phyloP scores from a whole-genome alignment of 2,329 filamentous ascomycete species.

The Ramichloridium luteum region DNA sequence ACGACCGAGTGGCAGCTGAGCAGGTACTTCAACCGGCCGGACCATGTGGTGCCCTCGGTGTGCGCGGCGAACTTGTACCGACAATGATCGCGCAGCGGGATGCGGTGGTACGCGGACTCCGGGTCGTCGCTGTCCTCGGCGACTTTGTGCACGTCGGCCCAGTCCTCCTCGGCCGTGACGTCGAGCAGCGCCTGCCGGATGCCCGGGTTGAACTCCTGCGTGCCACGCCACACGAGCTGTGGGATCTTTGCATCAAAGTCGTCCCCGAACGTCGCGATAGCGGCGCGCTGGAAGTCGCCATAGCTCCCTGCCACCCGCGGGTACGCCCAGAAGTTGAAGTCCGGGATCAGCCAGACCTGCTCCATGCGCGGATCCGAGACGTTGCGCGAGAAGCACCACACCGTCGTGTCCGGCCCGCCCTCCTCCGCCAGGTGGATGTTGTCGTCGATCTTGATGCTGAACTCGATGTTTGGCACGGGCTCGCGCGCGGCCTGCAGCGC shows the following conservation, averaged over 20 bases:
- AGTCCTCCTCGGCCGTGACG: constrained; percentile 25
- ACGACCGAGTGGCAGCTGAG: constrained; percentile 24
- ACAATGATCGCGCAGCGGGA: constrained; percentile 23
- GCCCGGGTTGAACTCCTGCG: constrained; percentile 23
- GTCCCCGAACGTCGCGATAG: constrained; percentile 15
- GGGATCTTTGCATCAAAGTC: constrained; percentile 31
- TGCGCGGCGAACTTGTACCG: constrained; percentile 22
- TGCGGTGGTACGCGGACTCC: constrained; percentile 15
- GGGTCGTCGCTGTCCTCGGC: constrained; percentile 16
- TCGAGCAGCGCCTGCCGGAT: constrained; percentile 23
- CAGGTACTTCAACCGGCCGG: constrained; percentile 24
- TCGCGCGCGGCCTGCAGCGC: constrained; percentile 32
- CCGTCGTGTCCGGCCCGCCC: constrained; percentile 20
- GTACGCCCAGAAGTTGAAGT: constrained; percentile 44
- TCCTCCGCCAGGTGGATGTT: constrained; percentile 25
- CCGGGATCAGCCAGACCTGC: constrained; percentile 39
- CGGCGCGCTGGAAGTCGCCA: constrained; percentile 15
- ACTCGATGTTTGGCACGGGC: constrained; percentile 37
- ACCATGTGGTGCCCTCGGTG: constrained; percentile 26
- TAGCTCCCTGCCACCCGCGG: constrained; percentile 21
- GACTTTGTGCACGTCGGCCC: constrained; percentile 33
- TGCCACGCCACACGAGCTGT: constrained; percentile 39
- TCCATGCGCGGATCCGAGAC: constrained; percentile 22
- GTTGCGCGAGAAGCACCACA: constrained; percentile 31
- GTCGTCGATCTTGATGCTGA: constrained; percentile 37